These are phyloP conservation scores for Rubia yunnanensis DNA, from an alignment of 257 asterid species.

Conservation along the genomic window DNA sequence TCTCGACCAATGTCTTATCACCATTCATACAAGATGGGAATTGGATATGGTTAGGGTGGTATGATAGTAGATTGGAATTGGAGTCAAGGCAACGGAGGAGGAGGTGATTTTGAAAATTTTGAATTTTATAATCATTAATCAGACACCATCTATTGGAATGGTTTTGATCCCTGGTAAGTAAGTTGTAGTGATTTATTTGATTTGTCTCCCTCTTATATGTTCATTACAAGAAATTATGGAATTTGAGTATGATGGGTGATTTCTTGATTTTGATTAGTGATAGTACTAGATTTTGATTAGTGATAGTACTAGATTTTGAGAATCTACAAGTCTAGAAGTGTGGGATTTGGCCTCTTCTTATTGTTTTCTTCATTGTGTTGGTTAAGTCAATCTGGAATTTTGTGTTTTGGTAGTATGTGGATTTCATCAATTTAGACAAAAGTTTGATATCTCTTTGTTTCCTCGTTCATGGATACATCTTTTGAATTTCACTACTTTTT, in stretches of 20 bases:
- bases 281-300: constrained; percentile 18
- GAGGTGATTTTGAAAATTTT: not conserved
- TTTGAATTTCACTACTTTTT: not conserved
- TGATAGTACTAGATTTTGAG: constrained; percentile 18
- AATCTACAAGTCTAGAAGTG: constrained; percentile 20
- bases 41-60: too few species aligned
- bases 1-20: too few species aligned
- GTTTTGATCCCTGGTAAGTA: not conserved
- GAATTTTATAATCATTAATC: too few species aligned
- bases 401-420: not conserved
- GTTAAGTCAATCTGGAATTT: constrained; percentile 16
- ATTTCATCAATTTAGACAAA: constrained; percentile 6
- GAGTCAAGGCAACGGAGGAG: not conserved
- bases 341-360: constrained; percentile 13
- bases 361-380: constrained; percentile 11
- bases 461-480: not conserved
- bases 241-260: constrained; percentile 3
- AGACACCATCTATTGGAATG: too few species aligned
- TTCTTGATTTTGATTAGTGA: constrained; percentile 15
- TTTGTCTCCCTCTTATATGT: not conserved
- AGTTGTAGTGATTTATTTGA: not conserved
- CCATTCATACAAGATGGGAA: too few species aligned
- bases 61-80: too few species aligned
- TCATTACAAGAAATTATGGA: not conserved
- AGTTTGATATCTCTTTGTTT: not conserved